Percentiles rank a stretch among this genome's conserved stretches.
phyloP scores from a whole-genome alignment of 192 early-diverging fungal species.

The Umbelopsis isabellina region DNA sequence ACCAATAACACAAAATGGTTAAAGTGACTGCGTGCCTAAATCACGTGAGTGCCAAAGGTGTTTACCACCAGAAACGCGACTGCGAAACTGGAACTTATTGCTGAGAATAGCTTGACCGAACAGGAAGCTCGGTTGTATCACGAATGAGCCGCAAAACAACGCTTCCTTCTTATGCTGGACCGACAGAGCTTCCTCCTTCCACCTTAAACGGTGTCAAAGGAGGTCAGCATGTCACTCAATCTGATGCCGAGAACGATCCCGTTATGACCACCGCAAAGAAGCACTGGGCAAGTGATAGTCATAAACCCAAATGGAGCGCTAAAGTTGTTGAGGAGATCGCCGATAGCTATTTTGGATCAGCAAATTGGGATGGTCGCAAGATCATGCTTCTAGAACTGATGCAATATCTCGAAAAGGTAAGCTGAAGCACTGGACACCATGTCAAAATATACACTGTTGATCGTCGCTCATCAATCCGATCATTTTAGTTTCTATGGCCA shows the following conservation, averaged over 20 bases:
- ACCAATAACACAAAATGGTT: no score
- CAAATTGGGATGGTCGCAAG: conserved; percentile 58
- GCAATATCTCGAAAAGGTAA: conserved; percentile 79
- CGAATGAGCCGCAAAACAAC: conserved; percentile 43
- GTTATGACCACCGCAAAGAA: conserved; percentile 48
- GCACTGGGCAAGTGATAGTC: conserved; percentile 34
- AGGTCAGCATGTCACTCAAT: conserved; percentile 49
- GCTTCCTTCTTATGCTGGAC: conserved; percentile 46
- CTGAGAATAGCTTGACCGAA: background rate
- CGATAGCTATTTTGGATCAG: conserved; percentile 55
- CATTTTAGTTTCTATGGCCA: conserved; percentile 75
- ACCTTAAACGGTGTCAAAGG: conserved; percentile 15
- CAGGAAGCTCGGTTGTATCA: conserved; percentile 1
- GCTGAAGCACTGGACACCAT: background rate
- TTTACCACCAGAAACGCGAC: background rate
- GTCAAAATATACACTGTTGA: no score
- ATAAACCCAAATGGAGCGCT: conserved; percentile 49
- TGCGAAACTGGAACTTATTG: background rate
- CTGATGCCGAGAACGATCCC: conserved; percentile 57
- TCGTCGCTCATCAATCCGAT: conserved; percentile 9
- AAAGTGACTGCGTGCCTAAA: no score
- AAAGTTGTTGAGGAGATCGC: conserved; percentile 65
- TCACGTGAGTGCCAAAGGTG: no score
- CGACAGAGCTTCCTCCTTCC: conserved; percentile 37
- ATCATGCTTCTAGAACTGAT: conserved; percentile 73